A percentile compares a stretch with the other conserved stretches of the same genome.
These are phyloP conservation scores for Oryza punctata DNA, from an alignment of 176 grass and related monocot species.

Conservation along the genomic window DNA sequence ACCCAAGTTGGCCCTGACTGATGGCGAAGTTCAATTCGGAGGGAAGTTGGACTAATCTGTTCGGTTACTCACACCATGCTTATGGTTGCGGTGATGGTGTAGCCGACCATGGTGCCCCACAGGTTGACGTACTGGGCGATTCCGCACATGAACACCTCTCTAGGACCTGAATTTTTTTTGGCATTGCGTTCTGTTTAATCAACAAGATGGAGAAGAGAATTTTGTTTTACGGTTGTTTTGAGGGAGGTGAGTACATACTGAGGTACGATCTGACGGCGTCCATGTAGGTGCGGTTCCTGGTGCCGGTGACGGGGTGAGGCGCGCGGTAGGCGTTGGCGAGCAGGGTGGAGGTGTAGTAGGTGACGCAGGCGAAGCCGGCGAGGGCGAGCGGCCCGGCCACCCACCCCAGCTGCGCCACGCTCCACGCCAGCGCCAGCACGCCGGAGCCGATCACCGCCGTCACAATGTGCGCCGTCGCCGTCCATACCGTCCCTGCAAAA, in stretches of 20 bases:
- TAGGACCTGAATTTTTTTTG: constrained; percentile 47
- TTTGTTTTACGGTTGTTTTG: neutral
- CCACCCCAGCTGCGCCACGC: constrained; percentile 92
- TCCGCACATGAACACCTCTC: constrained; percentile 82
- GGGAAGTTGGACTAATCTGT: neutral
- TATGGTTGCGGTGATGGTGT: constrained; percentile 81
- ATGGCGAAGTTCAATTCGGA: neutral
- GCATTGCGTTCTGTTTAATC: neutral
- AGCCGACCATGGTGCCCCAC: constrained; percentile 91
- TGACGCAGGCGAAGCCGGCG: constrained; percentile 70
- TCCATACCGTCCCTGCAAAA: constrained; percentile 70
- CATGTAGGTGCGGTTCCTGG: constrained; percentile 78
- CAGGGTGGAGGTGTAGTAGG: constrained; percentile 84
- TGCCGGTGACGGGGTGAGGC: constrained; percentile 67
- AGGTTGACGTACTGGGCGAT: constrained; percentile 76
- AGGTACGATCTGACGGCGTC: constrained; percentile 84
- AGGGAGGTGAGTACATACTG: constrained; percentile 54
- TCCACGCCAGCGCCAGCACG: constrained; percentile 92
- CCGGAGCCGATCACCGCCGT: constrained; percentile 97
- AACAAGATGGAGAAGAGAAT: neutral
- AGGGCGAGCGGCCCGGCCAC: constrained; percentile 71
- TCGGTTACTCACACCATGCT: constrained; percentile 78
- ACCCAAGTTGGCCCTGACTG: neutral
- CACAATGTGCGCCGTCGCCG: constrained; percentile 85
- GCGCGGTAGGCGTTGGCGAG: constrained; percentile 85